These are phyloP conservation scores for Cicer judaicum DNA, from an alignment of 306 rosid genomes.

Conservation along the genomic window DNA sequence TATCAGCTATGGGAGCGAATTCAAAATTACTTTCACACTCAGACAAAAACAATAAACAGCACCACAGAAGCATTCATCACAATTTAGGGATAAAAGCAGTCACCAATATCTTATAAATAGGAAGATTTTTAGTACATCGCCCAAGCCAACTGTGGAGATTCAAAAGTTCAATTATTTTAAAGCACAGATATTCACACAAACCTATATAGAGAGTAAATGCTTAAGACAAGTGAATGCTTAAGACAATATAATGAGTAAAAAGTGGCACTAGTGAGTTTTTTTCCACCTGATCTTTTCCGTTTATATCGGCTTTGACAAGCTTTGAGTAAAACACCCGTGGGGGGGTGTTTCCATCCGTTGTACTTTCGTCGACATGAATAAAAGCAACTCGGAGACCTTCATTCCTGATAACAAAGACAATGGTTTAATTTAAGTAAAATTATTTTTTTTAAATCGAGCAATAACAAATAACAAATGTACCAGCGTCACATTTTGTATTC, in stretches of 20 bases:
- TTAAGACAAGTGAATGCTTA: neutral
- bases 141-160: constrained; percentile 1
- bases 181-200: constrained; percentile 6
- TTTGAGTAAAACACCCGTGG: constrained; percentile 74
- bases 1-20: too few relatives aligned
- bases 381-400: constrained; percentile 99
- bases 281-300: constrained; percentile 95
- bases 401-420: constrained; percentile 60
- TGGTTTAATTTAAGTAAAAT: neutral
- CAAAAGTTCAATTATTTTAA: constrained; percentile 5
- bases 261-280: constrained; percentile 16
- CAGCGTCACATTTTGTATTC: neutral
- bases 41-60: neutral
- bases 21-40: too few relatives aligned
- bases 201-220: too few relatives aligned
- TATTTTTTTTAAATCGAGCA: neutral
- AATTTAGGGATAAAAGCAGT: constrained; percentile 8
- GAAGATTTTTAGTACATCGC: neutral
- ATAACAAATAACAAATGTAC: neutral
- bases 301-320: constrained; percentile 94
- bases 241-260: neutral
- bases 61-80: neutral
- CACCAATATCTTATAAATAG: neutral
- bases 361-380: constrained; percentile 80
- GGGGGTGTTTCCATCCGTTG: constrained; percentile 55